Evolutionary conservation across 768 basidiomycete species (phyloP), one percentile per base, ranked within the genome.

Genomic region (Boletus coccyginus): DNA sequence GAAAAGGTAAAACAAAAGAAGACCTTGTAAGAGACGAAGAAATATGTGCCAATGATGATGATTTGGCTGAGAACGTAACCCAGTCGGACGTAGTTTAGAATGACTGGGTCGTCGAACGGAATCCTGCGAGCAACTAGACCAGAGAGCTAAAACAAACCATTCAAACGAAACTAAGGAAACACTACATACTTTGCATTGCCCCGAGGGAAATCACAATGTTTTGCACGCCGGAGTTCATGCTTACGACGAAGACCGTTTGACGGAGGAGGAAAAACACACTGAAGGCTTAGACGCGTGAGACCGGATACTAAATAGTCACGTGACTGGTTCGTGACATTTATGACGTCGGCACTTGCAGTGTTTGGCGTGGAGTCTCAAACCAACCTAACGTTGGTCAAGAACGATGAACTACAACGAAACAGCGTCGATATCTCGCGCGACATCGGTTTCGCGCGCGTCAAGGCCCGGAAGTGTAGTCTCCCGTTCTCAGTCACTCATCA

Each of bases 151-250:
- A 19, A 13, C 11, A 13, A 27, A 27, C 5, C 16, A 35, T 11
- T 16, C 33, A 16, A 5, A 17, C 2, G 40, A 41, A 17, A 27
- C 21, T 3, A 10, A 36, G 17, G 16, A 9, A 24, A 6, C 31
- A 14, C 0, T 29, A 66, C 78, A 47, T 52, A 92, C 92, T 56
- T 70, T 97, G 95, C 95, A 97, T 95, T 60, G 87, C 92, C 49
- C 86, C 92, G 61, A 98, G 88, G 50, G 94, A 96, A 67, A 98
- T 82, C 63, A 89, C 80, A 56, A 98, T 79, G 74, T 92, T 96
- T 66, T 87, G 81, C 32, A 93, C 75, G 48, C 85, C 86, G 35
- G 88, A 73, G 77, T 85, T 90, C 87, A 90, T 91, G 66, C 67
- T 80, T 61, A 60, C 51, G 16, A 63, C 40, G 40, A 52, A 57